phyloP scores from a whole-genome alignment of 2,329 filamentous ascomycete genomes.

The Metarhizium rileyi region DNA sequence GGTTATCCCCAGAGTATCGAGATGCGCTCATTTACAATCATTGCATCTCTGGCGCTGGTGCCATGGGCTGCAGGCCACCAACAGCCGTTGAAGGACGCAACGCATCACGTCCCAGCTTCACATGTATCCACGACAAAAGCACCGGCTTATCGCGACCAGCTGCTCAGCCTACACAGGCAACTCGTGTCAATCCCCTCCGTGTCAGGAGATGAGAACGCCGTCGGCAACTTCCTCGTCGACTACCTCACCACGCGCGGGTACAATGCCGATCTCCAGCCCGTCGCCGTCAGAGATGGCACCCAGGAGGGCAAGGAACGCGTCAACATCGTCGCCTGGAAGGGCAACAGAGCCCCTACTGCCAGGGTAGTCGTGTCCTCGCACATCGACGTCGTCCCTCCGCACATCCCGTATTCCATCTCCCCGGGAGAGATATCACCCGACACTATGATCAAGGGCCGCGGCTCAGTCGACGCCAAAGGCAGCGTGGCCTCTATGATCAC shows the following conservation, averaged over 20 bases:
- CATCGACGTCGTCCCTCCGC: constrained; percentile 70
- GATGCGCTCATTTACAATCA: constrained; percentile 6
- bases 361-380: constrained; percentile 65
- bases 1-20: neutral
- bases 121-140: constrained; percentile 9
- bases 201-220: constrained; percentile 55
- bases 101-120: neutral
- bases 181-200: constrained; percentile 69
- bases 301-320: constrained; percentile 32
- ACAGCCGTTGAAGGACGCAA: constrained; percentile 1
- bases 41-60: constrained; percentile 4
- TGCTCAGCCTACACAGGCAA: constrained; percentile 64
- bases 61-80: constrained; percentile 7
- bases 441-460: constrained; percentile 58
- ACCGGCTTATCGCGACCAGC: constrained; percentile 31
- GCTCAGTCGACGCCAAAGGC: constrained; percentile 63
- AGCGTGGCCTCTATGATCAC: constrained; percentile 65
- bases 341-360: constrained; percentile 36
- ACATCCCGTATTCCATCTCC: constrained; percentile 56
- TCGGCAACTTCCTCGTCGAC: constrained; percentile 57
- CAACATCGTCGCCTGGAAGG: constrained; percentile 66
- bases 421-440: constrained; percentile 32
- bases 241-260: constrained; percentile 49
- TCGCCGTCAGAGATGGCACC: constrained; percentile 24
- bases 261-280: constrained; percentile 30